These are phyloP conservation scores for Penicilliopsis zonata DNA, from an alignment of 495 filamentous ascomycete species.

Conservation along the genomic window DNA sequence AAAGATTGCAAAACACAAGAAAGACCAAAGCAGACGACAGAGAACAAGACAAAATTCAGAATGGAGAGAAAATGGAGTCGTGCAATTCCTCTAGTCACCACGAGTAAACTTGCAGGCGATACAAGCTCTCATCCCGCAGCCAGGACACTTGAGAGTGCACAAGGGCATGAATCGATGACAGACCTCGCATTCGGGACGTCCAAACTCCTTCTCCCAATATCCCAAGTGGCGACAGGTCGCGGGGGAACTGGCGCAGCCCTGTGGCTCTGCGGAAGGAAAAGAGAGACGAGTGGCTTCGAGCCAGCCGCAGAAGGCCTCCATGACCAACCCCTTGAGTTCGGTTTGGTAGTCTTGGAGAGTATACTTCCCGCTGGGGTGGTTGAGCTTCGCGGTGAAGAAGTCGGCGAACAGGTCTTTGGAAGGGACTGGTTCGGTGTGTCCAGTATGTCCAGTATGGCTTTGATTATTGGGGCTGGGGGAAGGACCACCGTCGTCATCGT, in stretches of 20 bases:
- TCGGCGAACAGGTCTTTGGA: slow-evolving; percentile 9
- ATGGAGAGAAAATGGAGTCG: slow-evolving; percentile 11
- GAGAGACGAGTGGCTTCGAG: slow-evolving; percentile 9
- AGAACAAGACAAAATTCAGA: too few species aligned
- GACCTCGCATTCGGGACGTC: slow-evolving; percentile 10
- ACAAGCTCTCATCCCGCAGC: slow-evolving; percentile 20
- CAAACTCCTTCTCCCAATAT: slow-evolving; percentile 16
- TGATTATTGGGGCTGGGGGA: not conserved
- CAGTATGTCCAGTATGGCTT: not conserved
- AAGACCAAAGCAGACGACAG: too few species aligned
- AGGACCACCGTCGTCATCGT: not conserved
- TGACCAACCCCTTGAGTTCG: slow-evolving; percentile 18
- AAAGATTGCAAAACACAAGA: too few species aligned
- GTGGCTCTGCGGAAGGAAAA: slow-evolving; percentile 3
- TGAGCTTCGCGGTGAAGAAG: slow-evolving; percentile 16
- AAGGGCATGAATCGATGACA: slow-evolving; percentile 23
- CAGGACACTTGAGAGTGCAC: slow-evolving; percentile 18
- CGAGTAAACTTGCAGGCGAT: slow-evolving; percentile 22
- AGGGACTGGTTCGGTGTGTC: not conserved
- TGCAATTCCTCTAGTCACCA: not conserved
- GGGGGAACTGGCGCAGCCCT: not conserved
- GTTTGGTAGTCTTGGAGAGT: slow-evolving; percentile 11
- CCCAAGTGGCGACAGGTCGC: slow-evolving; percentile 17
- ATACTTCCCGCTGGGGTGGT: slow-evolving; percentile 10
- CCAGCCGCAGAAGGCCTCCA: slow-evolving; percentile 18